Base-by-base conservation (phyloP, 345 rosid species). In the Lagerstroemia speciosa region DNA sequence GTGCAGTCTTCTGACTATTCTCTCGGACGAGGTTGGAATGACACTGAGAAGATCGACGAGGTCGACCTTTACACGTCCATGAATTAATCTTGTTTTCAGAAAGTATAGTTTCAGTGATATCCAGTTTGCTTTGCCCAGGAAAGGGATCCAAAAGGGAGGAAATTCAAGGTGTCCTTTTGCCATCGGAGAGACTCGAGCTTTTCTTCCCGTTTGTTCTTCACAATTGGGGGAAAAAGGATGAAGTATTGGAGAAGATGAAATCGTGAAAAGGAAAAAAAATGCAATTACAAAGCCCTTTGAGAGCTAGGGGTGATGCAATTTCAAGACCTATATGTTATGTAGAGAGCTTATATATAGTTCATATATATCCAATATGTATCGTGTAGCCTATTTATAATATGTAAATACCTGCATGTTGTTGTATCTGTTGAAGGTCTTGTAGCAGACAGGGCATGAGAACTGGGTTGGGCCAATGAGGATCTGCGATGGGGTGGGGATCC, bases 401-500 rank as follows among this genome's bases (percentile, higher is more conserved):
- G 46, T 24, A 6, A 64, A 72, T 75, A 90, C 98, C 91, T 93
- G 98, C 97, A 93, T 90, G 90, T 93, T 93, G 78, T 93, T 93
- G 87, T 90, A 93, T 86, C 98, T 85, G 63, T 88, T 90, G 87
- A 93, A 93, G 78, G 89, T 88, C 81, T 90, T 90, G 89, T 78
- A 90, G 79, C 98, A 93, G 77, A 93, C 89, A 84, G 97, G 97
- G 87, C 98, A 93, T 67, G 97, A 90, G 80, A 93, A 93, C 81
- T 93, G 98, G 4, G 97, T 93, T 67, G 98, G 98, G 22, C 98
- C 98, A 76, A 90, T 88, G 67, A 93, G 91, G 85, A 93, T 93
- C 86, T 93, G 98, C 64, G 98, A 82, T 77, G 97, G 96, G 11
- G 98, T 93, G 43, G 98, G 98, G 86, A 93, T 93, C 98, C 98